A percentile compares a stretch with the other conserved stretches of the same genome.
Conservation (phyloP, 2,329 filamentous ascomycete species). For the Aspergillus puulaauensis region DNA sequence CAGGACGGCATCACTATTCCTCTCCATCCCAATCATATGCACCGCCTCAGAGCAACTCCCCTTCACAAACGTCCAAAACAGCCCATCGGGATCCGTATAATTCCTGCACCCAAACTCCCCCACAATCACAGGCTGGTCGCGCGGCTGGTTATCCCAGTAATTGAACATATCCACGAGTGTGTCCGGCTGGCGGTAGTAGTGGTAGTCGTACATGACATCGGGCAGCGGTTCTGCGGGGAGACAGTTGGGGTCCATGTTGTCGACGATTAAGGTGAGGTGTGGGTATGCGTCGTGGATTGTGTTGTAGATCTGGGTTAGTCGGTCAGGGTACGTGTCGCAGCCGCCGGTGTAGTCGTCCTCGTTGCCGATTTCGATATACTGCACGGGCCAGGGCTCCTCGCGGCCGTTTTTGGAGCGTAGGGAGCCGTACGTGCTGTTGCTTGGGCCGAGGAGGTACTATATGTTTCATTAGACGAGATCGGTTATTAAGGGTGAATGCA, state of each 20-base stretch:
- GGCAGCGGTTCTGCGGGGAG: slow-evolving; percentile 27
- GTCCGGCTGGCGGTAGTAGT: slow-evolving; percentile 54
- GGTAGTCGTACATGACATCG: slow-evolving; percentile 50
- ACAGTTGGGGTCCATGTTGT: slow-evolving; percentile 33
- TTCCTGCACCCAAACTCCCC: slow-evolving; percentile 33
- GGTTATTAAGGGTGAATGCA: not conserved
- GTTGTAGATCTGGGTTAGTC: slow-evolving; percentile 60
- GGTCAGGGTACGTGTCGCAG: slow-evolving; percentile 51
- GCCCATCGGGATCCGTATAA: slow-evolving; percentile 14
- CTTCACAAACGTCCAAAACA: slow-evolving; percentile 29
- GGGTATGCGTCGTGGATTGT: slow-evolving; percentile 58
- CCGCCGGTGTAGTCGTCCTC: slow-evolving; percentile 63
- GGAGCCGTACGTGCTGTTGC: slow-evolving; percentile 53
- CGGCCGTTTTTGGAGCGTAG: slow-evolving; percentile 60
- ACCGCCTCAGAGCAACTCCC: slow-evolving; percentile 65
- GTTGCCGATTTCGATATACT: slow-evolving; percentile 66
- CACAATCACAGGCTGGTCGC: slow-evolving; percentile 29
- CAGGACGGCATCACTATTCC: slow-evolving; percentile 39
- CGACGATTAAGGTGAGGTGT: slow-evolving; percentile 56
- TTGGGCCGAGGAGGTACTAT: slow-evolving; percentile 56
- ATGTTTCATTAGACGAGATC: too few species aligned
- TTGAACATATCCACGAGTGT: slow-evolving; percentile 52
- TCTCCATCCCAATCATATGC: slow-evolving; percentile 56
- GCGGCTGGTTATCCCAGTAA: slow-evolving; percentile 54
- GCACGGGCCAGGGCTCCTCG: slow-evolving; percentile 57